These are phyloP conservation scores for Butyriboletus loyo DNA, from an alignment of 768 basidiomycete species.

Conservation along the genomic window DNA sequence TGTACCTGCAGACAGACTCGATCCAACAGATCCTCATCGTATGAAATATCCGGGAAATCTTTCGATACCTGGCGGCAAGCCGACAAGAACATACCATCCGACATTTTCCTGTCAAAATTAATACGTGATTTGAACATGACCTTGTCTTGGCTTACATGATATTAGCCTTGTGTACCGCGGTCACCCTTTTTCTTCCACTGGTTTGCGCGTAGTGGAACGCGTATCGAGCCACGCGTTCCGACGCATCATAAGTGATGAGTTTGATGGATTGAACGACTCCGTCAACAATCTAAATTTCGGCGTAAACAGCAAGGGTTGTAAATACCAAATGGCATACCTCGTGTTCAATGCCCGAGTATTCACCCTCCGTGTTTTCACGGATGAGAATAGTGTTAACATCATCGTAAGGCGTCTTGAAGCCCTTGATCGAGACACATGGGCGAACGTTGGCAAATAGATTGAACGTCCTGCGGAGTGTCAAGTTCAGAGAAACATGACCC, in stretches of 20 bases:
- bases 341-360: conserved; percentile 99
- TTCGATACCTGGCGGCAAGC: conserved; percentile 96
- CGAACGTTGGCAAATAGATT: conserved; percentile 98
- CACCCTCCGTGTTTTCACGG: conserved; percentile 99
- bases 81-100: conserved; percentile 98
- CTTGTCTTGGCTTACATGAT: conserved; percentile 72
- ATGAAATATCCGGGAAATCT: conserved; percentile 88
- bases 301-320: conserved; percentile 11
- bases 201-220: conserved; percentile 97
- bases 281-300: conserved; percentile 69
- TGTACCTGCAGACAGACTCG: conserved; percentile 88
- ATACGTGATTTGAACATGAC: conserved; percentile 3
- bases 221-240: conserved; percentile 96
- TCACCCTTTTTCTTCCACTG: conserved; percentile 85
- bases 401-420: conserved; percentile 98
- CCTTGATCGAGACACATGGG: conserved; percentile 92
- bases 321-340: conserved; percentile 54
- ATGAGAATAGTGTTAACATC: conserved; percentile 98
- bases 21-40: conserved; percentile 97
- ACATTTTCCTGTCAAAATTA: conserved; percentile 83
- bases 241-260: conserved; percentile 98
- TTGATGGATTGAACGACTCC: conserved; percentile 99
- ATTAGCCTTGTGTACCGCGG: conserved; percentile 99
- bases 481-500: conserved; percentile 96
- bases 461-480: conserved; percentile 96